Percentiles rank a stretch among this genome's conserved stretches.
phyloP scores from a whole-genome alignment of 2,329 filamentous ascomycete species.

The Cladosporium colombiae region DNA sequence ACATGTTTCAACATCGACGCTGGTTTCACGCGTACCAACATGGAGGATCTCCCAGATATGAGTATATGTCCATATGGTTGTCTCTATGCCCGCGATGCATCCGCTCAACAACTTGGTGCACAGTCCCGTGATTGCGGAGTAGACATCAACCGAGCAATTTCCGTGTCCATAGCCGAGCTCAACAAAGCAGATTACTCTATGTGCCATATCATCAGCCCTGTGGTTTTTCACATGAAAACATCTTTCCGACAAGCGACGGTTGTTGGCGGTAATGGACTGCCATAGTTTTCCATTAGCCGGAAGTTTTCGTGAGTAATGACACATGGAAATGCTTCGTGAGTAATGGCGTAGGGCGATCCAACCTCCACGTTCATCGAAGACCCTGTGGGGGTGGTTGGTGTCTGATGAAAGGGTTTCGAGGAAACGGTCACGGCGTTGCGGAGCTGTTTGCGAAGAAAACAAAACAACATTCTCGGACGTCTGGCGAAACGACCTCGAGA shows the following conservation, averaged over 20 bases:
- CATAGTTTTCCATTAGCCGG: background rate
- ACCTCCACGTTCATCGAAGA: background rate
- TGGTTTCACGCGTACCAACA: background rate
- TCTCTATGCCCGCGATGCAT: constrained; percentile 4
- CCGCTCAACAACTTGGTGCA: constrained; percentile 2
- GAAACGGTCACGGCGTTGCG: background rate
- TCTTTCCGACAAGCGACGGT: background rate
- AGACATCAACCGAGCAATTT: background rate
- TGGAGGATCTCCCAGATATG: background rate
- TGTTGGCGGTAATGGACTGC: background rate
- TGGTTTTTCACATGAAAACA: background rate
- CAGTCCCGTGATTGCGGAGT: background rate
- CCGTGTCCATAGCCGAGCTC: background rate
- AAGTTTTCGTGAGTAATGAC: background rate
- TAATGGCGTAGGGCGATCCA: constrained; percentile 1
- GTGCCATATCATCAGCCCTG: background rate
- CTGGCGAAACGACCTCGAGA: background rate
- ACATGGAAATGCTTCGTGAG: background rate
- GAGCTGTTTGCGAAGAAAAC: background rate
- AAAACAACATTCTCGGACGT: background rate
- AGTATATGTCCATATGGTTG: background rate
- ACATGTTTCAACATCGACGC: background rate
- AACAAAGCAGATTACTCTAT: background rate
- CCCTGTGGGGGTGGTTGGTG: constrained; percentile 6
- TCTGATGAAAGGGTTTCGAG: background rate